Percentiles rank a stretch among this genome's conserved stretches.
These are phyloP conservation scores for Prunus davidiana DNA, from an alignment of 306 rosid species.

Conservation along the genomic window DNA sequence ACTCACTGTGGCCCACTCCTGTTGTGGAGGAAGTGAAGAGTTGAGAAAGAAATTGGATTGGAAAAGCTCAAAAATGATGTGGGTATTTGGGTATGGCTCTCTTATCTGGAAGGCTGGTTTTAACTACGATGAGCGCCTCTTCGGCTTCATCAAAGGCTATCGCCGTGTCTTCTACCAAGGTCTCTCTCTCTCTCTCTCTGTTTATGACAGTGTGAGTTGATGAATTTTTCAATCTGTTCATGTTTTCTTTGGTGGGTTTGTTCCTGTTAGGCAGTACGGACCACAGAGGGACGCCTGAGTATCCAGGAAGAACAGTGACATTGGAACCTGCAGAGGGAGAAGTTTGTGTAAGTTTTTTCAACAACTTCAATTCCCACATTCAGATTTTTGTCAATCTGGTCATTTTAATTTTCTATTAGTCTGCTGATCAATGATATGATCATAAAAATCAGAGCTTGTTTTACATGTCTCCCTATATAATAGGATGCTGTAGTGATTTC, in stretches of 20 bases:
- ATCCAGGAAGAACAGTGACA: conserved; percentile 92
- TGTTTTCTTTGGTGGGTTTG: conserved; percentile 24
- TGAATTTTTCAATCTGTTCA: background rate
- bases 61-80: conserved; percentile 38
- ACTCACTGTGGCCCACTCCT: background rate
- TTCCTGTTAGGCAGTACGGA: conserved; percentile 76
- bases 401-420: background rate
- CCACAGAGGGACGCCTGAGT: conserved; percentile 86
- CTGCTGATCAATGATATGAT: background rate
- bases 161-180: conserved; percentile 97
- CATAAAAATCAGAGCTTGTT: background rate
- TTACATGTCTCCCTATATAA: background rate
- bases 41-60: background rate
- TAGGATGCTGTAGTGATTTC: background rate
- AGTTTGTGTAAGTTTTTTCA: conserved; percentile 57
- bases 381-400: background rate
- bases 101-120: conserved; percentile 80
- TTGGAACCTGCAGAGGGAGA: conserved; percentile 80
- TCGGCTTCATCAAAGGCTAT: conserved; percentile 78
- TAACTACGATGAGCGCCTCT: conserved; percentile 55
- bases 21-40: background rate
- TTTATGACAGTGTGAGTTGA: background rate
- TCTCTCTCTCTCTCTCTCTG: conserved; percentile 17
- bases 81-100: conserved; percentile 95
- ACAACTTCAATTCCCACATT: background rate